Conservation (phyloP, 441 rosid genomes). For the Bocquillonia castaneifolia region DNA sequence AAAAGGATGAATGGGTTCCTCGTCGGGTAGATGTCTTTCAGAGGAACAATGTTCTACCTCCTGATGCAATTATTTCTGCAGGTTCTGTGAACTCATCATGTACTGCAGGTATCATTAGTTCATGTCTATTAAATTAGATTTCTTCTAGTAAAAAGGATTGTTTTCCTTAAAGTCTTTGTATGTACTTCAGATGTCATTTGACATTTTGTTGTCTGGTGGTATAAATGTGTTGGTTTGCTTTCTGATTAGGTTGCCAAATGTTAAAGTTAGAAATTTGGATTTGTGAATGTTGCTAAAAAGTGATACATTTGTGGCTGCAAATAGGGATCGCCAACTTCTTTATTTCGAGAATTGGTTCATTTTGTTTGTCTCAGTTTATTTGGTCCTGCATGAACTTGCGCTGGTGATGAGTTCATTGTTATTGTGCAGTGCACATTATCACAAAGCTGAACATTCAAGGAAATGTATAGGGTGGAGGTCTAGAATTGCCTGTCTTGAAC, state of each 20-base stretch:
- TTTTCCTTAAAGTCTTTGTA: background rate
- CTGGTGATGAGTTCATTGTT: background rate
- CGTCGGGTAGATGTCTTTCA: conserved; percentile 84
- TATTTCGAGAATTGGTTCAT: background rate
- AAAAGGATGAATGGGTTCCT: conserved; percentile 97
- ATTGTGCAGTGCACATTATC: background rate
- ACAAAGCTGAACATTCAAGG: background rate
- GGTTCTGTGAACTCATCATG: conserved; percentile 82
- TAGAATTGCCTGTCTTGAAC: background rate
- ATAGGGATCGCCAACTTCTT: background rate
- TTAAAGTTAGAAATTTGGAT: background rate
- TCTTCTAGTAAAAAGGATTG: background rate
- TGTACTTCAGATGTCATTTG: background rate
- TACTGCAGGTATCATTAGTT: conserved; percentile 65
- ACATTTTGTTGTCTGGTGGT: background rate
- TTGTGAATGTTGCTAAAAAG: background rate
- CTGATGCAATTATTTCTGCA: conserved; percentile 78
- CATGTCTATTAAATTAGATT: background rate
- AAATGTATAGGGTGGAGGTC: background rate
- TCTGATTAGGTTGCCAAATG: background rate
- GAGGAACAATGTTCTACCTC: conserved; percentile 66
- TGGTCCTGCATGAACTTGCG: background rate
- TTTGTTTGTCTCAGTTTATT: background rate
- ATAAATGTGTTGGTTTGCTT: background rate
- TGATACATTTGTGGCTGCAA: background rate